Conservation (phyloP, 2,329 filamentous ascomycete genomes). For the Microdochium bolleyi region DNA sequence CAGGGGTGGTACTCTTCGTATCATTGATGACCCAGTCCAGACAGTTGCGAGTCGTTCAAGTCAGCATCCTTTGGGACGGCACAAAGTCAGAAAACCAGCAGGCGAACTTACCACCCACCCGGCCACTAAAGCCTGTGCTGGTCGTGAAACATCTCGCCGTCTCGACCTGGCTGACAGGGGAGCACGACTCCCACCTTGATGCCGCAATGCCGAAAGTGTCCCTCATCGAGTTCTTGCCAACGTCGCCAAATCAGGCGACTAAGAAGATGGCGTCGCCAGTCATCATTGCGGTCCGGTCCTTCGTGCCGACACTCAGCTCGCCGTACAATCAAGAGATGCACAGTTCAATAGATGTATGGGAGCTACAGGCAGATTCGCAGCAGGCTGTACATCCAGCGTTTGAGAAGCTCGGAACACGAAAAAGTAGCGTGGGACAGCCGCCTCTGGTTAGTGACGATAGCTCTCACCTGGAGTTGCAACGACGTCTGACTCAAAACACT, state of each 20-base stretch:
- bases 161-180: slow-evolving; percentile 46
- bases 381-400: slow-evolving; percentile 67
- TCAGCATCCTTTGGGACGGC: slow-evolving; percentile 67
- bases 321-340: slow-evolving; percentile 57
- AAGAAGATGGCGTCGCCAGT: slow-evolving; percentile 50
- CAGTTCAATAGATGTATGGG: slow-evolving; percentile 78
- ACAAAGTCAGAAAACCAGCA: slow-evolving; percentile 48
- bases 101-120: slow-evolving; percentile 31
- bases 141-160: slow-evolving; percentile 48
- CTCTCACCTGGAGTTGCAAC: slow-evolving; percentile 1
- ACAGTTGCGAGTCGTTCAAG: slow-evolving; percentile 66
- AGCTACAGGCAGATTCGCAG: slow-evolving; percentile 59
- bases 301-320: slow-evolving; percentile 40
- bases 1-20: slow-evolving; percentile 46
- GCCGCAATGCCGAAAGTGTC: slow-evolving; percentile 57
- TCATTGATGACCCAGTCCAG: slow-evolving; percentile 62
- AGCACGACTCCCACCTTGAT: slow-evolving; percentile 33
- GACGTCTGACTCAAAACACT: slow-evolving; percentile 6
- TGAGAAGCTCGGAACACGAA: slow-evolving; percentile 61
- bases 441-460: slow-evolving; percentile 9
- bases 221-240: slow-evolving; percentile 66
- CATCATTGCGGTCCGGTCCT: slow-evolving; percentile 67
- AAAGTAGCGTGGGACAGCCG: slow-evolving; percentile 35
- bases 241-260: slow-evolving; percentile 50
- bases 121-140: slow-evolving; percentile 42